Percentiles rank a stretch among this genome's conserved stretches.
phyloP scores from a whole-genome alignment of 768 basidiomycete species.

The Sporobolomyces pararoseus region DNA sequence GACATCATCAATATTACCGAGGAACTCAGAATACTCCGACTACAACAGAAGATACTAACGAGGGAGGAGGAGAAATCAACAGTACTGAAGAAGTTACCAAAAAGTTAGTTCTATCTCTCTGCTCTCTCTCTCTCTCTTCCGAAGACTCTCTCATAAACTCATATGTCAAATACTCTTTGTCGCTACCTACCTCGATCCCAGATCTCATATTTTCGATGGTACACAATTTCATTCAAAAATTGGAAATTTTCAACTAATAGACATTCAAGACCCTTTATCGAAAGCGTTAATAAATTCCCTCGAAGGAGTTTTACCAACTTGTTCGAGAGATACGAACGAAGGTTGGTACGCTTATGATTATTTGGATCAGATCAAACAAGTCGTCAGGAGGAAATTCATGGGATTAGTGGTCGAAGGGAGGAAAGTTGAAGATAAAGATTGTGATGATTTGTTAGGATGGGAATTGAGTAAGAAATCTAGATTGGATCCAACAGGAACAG shows the following conservation, averaged over 20 bases:
- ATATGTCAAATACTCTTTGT: no score
- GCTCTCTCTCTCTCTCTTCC: background rate
- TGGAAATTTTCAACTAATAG: slow-evolving; percentile 89
- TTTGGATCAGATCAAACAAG: slow-evolving; percentile 75
- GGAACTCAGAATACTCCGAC: no score
- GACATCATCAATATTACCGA: background rate
- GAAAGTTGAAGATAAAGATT: background rate
- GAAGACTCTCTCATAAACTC: no score
- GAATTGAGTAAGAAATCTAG: slow-evolving; percentile 4
- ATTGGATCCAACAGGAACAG: background rate
- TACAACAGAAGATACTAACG: background rate
- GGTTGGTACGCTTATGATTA: slow-evolving; percentile 81
- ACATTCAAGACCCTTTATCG: slow-evolving; percentile 81
- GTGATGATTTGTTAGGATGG: slow-evolving; percentile 15
- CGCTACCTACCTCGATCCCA: no score
- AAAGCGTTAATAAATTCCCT: slow-evolving; percentile 72
- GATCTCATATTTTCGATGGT: slow-evolving; percentile 87
- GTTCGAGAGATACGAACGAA: slow-evolving; percentile 63
- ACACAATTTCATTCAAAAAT: slow-evolving; percentile 71
- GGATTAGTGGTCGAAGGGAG: slow-evolving; percentile 50
- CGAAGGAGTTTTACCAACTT: slow-evolving; percentile 64
- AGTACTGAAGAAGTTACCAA: background rate
- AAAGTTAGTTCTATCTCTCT: background rate
- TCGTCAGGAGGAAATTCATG: slow-evolving; percentile 78
- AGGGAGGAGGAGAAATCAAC: background rate